Evolutionary conservation across 2,329 filamentous ascomycete genomes (phyloP), one percentile per base, ranked within the genome.

Genomic region (Madurella fahalii): DNA sequence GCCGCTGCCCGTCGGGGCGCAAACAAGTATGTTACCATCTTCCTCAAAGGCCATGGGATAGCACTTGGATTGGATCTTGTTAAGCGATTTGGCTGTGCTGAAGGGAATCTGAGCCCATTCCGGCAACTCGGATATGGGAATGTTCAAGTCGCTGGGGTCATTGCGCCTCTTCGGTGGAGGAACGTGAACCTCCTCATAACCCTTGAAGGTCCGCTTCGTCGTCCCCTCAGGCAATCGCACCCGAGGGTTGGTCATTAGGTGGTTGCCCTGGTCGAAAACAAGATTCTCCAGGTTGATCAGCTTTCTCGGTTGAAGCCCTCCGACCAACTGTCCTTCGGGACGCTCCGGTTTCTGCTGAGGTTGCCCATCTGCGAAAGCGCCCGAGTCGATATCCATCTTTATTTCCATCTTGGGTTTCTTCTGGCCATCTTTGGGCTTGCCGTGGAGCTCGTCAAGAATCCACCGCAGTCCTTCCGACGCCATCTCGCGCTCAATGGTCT

Each of bases 241-340:
- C 68, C 91, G 96, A 7, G 91, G 89, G 65, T 99, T 99, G n/a
- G 94, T 97, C 93, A 97, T 99, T 42, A 99, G 80, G 75, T 99
- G 94, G 66, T 97, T 99, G 50, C 94, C 94, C 72, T 97, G 93
- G 64, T 97, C 94, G 68, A 99, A 99, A 40, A 96, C 82, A 34
- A 99, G 82, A 65, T 97, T 97, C 54, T 99, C 93, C 49, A 99
- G 78, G 68, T 97, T 97, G 69, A 99, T 90, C 43, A 90, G 75
- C 67, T 89, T 90, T 62, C 86, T 86, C 2, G 95, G 94, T 65
- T 94, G 89, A 39, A 99, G 77, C 13, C 90, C 91, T 52, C 92
- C 90, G 32, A 91, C 80, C 17, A 96, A 75, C 50, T 82, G 81
- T 49, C 85, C 86, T 47, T 90, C 87, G 18, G 75, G 69, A 45